phyloP scores from a whole-genome alignment of 352 stramenopile species.

The Phytophthora meadii region DNA sequence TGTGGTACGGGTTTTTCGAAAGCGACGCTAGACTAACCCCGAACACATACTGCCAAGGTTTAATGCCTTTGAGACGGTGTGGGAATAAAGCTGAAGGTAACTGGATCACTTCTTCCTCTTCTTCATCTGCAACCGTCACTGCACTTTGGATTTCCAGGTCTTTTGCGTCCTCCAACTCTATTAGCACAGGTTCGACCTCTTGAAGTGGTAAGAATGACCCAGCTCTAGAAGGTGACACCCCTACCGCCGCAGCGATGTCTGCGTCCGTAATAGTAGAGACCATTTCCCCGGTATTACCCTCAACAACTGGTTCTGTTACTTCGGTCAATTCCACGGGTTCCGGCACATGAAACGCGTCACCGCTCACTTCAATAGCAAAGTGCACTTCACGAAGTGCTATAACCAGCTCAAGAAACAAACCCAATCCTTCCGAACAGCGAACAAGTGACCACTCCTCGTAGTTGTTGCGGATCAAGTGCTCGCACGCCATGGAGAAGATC shows the following conservation, averaged over 20 bases:
- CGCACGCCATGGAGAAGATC: conserved; percentile 78
- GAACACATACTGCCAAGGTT: conserved; percentile 88
- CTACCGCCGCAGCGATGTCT: conserved; percentile 42
- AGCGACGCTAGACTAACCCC: conserved; percentile 77
- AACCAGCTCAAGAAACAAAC: conserved; percentile 79
- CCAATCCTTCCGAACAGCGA: conserved; percentile 73
- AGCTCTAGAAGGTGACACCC: conserved; percentile 34
- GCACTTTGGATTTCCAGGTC: conserved; percentile 20
- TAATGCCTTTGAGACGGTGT: conserved; percentile 78
- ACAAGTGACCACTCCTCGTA: conserved; percentile 88
- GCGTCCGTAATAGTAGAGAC: conserved; percentile 41
- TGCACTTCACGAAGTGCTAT: conserved; percentile 74
- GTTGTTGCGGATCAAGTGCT: conserved; percentile 73
- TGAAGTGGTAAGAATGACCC: conserved; percentile 29
- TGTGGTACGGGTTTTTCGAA: conserved; percentile 83
- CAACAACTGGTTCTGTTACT: conserved; percentile 16
- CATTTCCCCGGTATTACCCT: conserved; percentile 32
- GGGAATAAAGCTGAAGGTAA: conserved; percentile 65
- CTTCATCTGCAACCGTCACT: conserved; percentile 14
- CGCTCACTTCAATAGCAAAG: conserved; percentile 76
- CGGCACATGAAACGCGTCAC: conserved; percentile 51
- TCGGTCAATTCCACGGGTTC: conserved; percentile 21
- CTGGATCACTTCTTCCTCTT: conserved; percentile 50
- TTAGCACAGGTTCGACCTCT: conserved; percentile 18
- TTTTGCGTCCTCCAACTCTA: conserved; percentile 27